phyloP scores from a whole-genome alignment of 805 yeast genomes.

The Ogataea corticis region DNA sequence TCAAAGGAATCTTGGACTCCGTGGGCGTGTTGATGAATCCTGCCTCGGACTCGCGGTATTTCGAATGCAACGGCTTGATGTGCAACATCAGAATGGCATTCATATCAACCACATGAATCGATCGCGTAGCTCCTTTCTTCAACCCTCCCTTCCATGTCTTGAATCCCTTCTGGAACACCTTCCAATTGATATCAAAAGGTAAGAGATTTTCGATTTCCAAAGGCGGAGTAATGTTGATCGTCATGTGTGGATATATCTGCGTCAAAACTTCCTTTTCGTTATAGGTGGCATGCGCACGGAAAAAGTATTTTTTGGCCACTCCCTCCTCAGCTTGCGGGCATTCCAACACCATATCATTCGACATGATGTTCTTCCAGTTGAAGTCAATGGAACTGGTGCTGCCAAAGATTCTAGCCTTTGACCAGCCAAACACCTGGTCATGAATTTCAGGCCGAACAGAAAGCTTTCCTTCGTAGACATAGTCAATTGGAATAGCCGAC shows the following conservation, averaged over 20 bases:
- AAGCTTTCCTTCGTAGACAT: constrained; percentile 58
- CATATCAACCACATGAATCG: constrained; percentile 78
- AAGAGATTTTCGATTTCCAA: constrained; percentile 79
- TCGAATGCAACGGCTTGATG: constrained; percentile 62
- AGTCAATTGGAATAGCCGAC: constrained; percentile 72
- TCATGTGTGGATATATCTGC: constrained; percentile 81
- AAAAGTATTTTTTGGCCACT: constrained; percentile 45
- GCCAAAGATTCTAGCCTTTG: constrained; percentile 42
- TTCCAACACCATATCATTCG: constrained; percentile 52
- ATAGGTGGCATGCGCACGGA: constrained; percentile 70
- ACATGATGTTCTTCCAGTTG: constrained; percentile 63
- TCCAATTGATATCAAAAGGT: constrained; percentile 77
- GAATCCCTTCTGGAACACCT: constrained; percentile 73
- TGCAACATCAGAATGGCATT: constrained; percentile 70
- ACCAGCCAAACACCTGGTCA: constrained; percentile 64
- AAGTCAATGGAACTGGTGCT: constrained; percentile 31
- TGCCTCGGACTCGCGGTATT: constrained; percentile 66
- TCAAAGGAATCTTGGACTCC: constrained; percentile 24
- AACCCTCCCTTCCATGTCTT: constrained; percentile 67
- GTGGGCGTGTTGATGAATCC: constrained; percentile 67
- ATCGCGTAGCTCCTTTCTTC: constrained; percentile 63
- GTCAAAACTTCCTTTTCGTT: constrained; percentile 70
- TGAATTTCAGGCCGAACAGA: constrained; percentile 60
- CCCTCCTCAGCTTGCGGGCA: constrained; percentile 50
- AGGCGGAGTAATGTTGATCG: constrained; percentile 77